A percentile compares a stretch with the other conserved stretches of the same genome.
Conservation (phyloP, 257 asterid genomes). For the Nicotiana paniculata region DNA sequence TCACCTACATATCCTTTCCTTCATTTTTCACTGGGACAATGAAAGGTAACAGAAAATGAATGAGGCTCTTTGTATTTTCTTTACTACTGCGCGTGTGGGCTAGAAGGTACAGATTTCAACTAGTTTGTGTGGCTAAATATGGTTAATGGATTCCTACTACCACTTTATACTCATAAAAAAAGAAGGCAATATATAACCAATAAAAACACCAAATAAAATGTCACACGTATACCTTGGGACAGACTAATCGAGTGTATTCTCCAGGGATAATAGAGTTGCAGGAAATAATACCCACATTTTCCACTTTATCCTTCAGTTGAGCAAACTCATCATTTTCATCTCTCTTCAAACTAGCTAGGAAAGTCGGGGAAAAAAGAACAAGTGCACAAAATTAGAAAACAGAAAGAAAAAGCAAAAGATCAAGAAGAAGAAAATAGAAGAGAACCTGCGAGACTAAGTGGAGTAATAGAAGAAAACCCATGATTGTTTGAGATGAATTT, state of each 20-base stretch:
- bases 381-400: too few species aligned
- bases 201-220: neutral
- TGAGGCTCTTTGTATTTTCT: neutral
- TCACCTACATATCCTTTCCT: too few species aligned
- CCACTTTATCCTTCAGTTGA: slow-evolving; percentile 32
- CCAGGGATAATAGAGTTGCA: slow-evolving; percentile 50
- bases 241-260: slow-evolving; percentile 40
- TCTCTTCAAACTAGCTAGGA: slow-evolving; percentile 14
- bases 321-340: slow-evolving; percentile 22
- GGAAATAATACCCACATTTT: slow-evolving; percentile 32
- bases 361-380: neutral
- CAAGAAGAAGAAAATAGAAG: neutral
- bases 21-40: too few species aligned
- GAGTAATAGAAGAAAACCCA: neutral
- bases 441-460: neutral
- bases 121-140: neutral
- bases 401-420: neutral
- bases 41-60: neutral
- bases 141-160: neutral
- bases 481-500: slow-evolving; percentile 12
- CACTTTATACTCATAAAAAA: neutral
- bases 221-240: slow-evolving; percentile 45
- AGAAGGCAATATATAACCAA: neutral
- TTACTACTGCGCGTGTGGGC: neutral
- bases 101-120: neutral